Base-by-base conservation (phyloP, 257 asterid species). In the Verbascum thapsus region DNA sequence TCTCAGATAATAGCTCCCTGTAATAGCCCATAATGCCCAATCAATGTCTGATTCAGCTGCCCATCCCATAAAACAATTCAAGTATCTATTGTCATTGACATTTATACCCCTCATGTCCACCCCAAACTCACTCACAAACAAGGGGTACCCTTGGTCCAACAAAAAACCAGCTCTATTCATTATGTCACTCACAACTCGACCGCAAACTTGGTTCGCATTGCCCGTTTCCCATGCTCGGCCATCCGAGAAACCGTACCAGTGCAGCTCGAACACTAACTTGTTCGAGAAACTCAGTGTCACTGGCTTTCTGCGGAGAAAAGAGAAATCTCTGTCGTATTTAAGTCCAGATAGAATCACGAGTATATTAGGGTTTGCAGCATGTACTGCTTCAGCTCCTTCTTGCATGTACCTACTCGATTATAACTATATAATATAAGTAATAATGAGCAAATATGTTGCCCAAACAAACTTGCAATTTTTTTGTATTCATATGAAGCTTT, bases 21-120 rank as follows among this genome's bases (percentile, higher is more conserved):
- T 81, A 11, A 90, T 87, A 58, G 91, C 81, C 99, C 99, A 90
- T 48, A 87, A 34, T 15, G 97, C 96, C 97, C 96, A 90, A 22
- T 94, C 97, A 38, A 87, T 48, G 63, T 94, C 99, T 35, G 62
- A 55, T 53, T 87, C 92, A 53, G 99, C 96, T 12, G 99, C 97
- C 87, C 89, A 80, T 8, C 95, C 99, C 88, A 85, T 67, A 67
- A 94, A 84, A 60, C 97, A 94, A 58, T 87, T 87, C 71, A 94
- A 69, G 73, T 43, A 90, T 77, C 95, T 80, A 41, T 90, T 94
- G 72, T 94, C 99, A 30, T 94, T 94, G 66, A 78, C 95, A 45
- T 94, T 87, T 1, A 40, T 81, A 7, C 99, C 97, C 79, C 95
- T 82, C 64, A 78, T 76, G 61, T 94, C 96, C 45, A 78, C 72